Evolutionary conservation across 768 basidiomycete species (phyloP), one percentile per base, ranked within the genome.

Genomic region (Pilatotrama ljubarskyi): DNA sequence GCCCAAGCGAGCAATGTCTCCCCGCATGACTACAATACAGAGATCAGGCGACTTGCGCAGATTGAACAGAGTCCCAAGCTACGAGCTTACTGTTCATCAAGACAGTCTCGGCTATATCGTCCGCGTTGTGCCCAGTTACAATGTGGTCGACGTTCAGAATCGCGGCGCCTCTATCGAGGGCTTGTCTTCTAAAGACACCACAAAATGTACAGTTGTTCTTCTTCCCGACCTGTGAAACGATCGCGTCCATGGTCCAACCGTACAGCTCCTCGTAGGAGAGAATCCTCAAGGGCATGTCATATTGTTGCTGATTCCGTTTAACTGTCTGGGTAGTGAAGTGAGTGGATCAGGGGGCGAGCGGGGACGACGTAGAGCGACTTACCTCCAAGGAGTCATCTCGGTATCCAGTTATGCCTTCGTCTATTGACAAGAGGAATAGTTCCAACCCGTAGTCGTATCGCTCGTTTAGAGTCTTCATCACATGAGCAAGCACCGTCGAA

Each of bases 201-300:
- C 97, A 99, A 75, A 98, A 99, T 0, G 97, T 99, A 74, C 97
- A 99, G 68, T 98, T 99, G 68, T 97, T 98, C 81, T 97, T 97
- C 77, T 85, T 86, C 32, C 97, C 97, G 24, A 98, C 85, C 73
- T 95, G 87, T n/a, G 87, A 82, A 46, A 99, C 96, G 56, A 99
- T 92, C 15, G 85, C 82, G 67, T 99, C 97, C 96, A 99, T 99
- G 1, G 96, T 98, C 96, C 97, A 98, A 17, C 97, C 97, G 66
- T 98, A 99, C 5, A 98, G 82, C 68, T 98, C 95, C 62, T 93
- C 87, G 64, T 99, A 99, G 1, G 92, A 93, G 24, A 98, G 80
- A 57, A 99, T 98, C 77, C 96, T 97, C 38, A 99, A 83, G 0
- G 96, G 95, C 74, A 98, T 88, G 46, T 87, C 82, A 70, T 99